These are phyloP conservation scores for Silene conica DNA, from an alignment of 148 eudicot genomes.

Conservation along the genomic window DNA sequence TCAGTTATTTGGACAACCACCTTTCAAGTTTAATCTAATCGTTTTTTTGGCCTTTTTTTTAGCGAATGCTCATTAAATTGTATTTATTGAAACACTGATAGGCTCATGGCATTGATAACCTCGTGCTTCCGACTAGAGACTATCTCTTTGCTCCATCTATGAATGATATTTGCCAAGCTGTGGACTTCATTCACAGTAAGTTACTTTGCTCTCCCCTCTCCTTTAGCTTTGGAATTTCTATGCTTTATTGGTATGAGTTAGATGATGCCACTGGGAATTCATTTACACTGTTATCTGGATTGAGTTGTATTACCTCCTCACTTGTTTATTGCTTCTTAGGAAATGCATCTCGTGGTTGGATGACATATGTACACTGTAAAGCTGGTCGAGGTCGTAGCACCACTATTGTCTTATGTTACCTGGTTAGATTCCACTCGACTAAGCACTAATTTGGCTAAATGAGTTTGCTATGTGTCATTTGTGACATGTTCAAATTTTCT, in stretches of 20 bases:
- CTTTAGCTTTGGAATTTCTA: neutral
- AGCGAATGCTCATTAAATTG: constrained; percentile 16
- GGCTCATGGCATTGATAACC: constrained; percentile 80
- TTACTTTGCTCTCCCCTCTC: constrained; percentile 5
- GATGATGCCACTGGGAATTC: neutral
- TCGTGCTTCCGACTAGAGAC: constrained; percentile 93
- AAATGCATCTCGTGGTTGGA: constrained; percentile 56
- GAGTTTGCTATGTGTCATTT: neutral
- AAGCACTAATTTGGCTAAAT: neutral
- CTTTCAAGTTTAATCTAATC: neutral
- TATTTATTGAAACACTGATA: constrained; percentile 25
- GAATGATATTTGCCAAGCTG: constrained; percentile 65
- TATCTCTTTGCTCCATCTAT: constrained; percentile 86
- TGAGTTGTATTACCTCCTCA: neutral
- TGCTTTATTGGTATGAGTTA: neutral
- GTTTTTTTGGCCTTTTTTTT: neutral
- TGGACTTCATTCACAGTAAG: constrained; percentile 79
- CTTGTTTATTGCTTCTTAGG: constrained; percentile 25
- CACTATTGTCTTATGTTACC: constrained; percentile 76
- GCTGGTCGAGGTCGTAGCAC: constrained; percentile 99
- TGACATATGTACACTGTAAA: constrained; percentile 90
- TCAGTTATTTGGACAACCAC: neutral
- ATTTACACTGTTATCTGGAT: neutral
- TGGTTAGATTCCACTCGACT: constrained; percentile 34
- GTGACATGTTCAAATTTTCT: constrained; percentile 7